phyloP scores from a whole-genome alignment of 225 moss, liverwort and hornwort genomes.

The Neckera pumila region DNA sequence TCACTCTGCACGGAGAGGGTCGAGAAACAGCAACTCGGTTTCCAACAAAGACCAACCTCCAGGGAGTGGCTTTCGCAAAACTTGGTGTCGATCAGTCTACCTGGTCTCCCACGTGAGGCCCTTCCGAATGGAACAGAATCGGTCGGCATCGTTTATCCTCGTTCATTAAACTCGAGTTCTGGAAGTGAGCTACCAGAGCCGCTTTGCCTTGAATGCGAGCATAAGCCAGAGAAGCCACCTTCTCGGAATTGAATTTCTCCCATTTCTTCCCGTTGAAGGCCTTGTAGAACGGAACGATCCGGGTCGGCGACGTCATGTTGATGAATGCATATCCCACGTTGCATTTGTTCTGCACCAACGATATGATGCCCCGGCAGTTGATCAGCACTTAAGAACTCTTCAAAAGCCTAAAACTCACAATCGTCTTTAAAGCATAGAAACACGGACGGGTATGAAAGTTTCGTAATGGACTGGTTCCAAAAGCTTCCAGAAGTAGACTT shows the following conservation, averaged over 20 bases:
- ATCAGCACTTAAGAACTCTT: background rate
- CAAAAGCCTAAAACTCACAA: background rate
- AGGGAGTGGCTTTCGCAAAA: constrained; percentile 9
- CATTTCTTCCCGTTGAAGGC: constrained; percentile 99
- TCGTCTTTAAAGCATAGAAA: background rate
- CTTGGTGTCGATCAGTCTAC: constrained; percentile 35
- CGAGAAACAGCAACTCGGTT: background rate
- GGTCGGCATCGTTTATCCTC: constrained; percentile 98
- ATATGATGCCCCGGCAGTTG: background rate
- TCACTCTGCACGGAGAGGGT: background rate
- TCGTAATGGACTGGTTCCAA: no score
- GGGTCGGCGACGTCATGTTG: constrained; percentile 85
- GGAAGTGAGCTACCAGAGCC: constrained; percentile 91
- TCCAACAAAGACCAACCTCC: background rate
- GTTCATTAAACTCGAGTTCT: constrained; percentile 97
- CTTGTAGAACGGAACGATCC: constrained; percentile 93
- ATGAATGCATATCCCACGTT: constrained; percentile 98
- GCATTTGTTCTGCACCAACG: constrained; percentile 78
- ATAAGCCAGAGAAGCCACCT: constrained; percentile 94
- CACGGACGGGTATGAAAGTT: background rate
- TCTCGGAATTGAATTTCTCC: constrained; percentile 99
- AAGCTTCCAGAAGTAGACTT: background rate
- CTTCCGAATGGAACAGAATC: constrained; percentile 97
- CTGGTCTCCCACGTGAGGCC: constrained; percentile 98
- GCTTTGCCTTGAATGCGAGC: constrained; percentile 99